Percentiles rank a stretch among this genome's conserved stretches.
Conservation (phyloP, 495 filamentous ascomycete genomes). For the Chaetomidium leptoderma region DNA sequence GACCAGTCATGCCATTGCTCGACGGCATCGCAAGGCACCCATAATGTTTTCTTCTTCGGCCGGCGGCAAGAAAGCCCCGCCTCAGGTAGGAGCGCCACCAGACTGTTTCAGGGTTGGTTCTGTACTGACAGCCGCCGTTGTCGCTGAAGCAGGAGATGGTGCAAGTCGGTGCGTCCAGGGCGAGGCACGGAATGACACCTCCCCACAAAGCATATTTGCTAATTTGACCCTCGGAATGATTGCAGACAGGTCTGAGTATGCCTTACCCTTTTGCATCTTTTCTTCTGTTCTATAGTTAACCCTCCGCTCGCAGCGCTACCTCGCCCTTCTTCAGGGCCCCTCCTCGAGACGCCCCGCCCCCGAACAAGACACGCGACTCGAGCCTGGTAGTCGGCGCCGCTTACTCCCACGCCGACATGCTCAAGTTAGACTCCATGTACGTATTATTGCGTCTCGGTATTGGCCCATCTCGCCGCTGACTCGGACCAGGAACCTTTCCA, state of each 20-base stretch:
- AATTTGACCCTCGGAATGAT: slow-evolving; percentile 20
- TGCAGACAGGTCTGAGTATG: slow-evolving; percentile 61
- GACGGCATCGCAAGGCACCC: slow-evolving; percentile 13
- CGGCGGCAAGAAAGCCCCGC: slow-evolving; percentile 63
- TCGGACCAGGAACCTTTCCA: slow-evolving; percentile 38
- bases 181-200: background rate
- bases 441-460: slow-evolving; percentile 11
- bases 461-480: slow-evolving; percentile 16
- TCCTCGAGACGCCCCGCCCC: slow-evolving; percentile 46
- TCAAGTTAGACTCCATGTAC: slow-evolving; percentile 77
- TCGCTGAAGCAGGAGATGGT: slow-evolving; percentile 80
- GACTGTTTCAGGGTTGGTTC: slow-evolving; percentile 10
- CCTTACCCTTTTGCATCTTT: slow-evolving; percentile 11
- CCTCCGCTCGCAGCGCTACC: slow-evolving; percentile 52
- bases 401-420: slow-evolving; percentile 92
- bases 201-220: slow-evolving; percentile 23
- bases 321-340: slow-evolving; percentile 88
- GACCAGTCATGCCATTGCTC: slow-evolving; percentile 27
- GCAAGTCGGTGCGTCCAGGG: slow-evolving; percentile 75
- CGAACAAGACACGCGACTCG: slow-evolving; percentile 58
- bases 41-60: slow-evolving; percentile 55
- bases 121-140: slow-evolving; percentile 35
- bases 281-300: background rate
- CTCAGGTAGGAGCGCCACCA: slow-evolving; percentile 57
- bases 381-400: slow-evolving; percentile 87